Conservation (phyloP, 371 early-diverging fungal species). For the Capniomyces stellatus region DNA sequence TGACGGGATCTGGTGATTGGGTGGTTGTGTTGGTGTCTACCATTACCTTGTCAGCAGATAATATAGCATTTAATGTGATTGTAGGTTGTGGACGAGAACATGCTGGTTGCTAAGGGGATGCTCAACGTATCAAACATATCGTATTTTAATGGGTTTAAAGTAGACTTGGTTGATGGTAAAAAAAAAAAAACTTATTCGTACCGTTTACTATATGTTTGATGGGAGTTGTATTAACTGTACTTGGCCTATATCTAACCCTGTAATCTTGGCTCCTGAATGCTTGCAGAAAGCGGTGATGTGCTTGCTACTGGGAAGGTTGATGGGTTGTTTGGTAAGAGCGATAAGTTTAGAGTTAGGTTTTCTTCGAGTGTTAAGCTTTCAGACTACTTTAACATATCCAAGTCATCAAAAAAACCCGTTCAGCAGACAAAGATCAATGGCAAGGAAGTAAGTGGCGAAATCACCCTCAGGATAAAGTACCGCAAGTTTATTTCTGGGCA, state of each 20-base stretch:
- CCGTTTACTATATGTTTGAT: too few relatives aligned
- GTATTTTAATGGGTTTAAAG: neutral
- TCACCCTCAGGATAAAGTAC: neutral
- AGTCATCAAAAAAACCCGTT: neutral
- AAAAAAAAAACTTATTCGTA: too few relatives aligned
- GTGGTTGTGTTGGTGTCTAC: neutral
- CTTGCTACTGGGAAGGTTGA: neutral
- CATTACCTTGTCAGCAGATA: too few relatives aligned
- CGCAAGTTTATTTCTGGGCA: neutral
- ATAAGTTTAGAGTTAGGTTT: neutral
- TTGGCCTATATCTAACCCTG: too few relatives aligned
- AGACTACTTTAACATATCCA: neutral
- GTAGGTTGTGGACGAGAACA: neutral
- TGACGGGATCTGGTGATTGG: neutral
- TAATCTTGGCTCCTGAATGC: too few relatives aligned
- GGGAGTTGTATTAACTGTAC: too few relatives aligned
- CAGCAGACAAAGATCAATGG: neutral
- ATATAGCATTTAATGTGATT: too few relatives aligned
- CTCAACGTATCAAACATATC: neutral
- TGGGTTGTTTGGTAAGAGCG: neutral
- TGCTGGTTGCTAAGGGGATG: neutral
- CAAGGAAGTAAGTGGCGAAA: too few relatives aligned
- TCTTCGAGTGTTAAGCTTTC: neutral
- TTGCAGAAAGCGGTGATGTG: too few relatives aligned
- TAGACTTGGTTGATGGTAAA: neutral